Evolutionary conservation across 1,284 basidiomycete species (phyloP).

Genomic region (Erythrobasidium hasegawianum): DNA sequence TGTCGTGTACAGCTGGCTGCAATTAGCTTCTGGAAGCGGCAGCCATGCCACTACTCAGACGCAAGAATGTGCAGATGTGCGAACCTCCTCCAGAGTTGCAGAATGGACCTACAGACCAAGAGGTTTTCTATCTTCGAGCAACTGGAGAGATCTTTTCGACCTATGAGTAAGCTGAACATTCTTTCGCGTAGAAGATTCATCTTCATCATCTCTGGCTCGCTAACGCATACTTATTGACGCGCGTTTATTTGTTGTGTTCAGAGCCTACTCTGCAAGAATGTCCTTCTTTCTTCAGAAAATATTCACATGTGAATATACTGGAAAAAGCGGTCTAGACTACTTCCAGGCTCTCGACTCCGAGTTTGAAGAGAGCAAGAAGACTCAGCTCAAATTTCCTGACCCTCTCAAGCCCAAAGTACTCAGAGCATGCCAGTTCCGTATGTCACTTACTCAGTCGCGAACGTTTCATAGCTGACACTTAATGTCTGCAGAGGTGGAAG

Average conservation of each 20-base stretch:
- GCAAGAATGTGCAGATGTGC: constrained; percentile 40
- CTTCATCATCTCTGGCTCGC: not conserved
- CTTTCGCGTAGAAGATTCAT: constrained; percentile 30
- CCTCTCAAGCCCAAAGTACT: constrained; percentile 87
- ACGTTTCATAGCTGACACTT: not conserved
- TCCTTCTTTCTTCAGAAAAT: constrained; percentile 89
- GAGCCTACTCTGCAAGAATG: constrained; percentile 83
- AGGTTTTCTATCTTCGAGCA: constrained; percentile 82
- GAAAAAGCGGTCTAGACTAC: constrained; percentile 87
- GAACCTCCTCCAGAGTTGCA: constrained; percentile 39
- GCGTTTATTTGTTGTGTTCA: constrained; percentile 48
- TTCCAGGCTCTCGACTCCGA: constrained; percentile 91
- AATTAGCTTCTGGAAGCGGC: too few species aligned
- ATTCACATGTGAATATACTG: constrained; percentile 92
- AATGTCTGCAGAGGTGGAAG: constrained; percentile 74
- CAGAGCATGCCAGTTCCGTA: constrained; percentile 90
- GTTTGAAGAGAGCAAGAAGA: constrained; percentile 74
- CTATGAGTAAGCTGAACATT: constrained; percentile 67
- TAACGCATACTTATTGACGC: not conserved
- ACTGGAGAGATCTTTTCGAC: constrained; percentile 93
- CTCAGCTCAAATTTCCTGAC: constrained; percentile 87
- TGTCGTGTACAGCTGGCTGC: not conserved
- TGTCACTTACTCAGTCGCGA: constrained; percentile 50
- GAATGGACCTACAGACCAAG: constrained; percentile 22
- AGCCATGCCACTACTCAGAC: constrained; percentile 43